Evolutionary conservation across 169 alveolate species (phyloP).

Genomic region (Plasmodium gaboni): DNA sequence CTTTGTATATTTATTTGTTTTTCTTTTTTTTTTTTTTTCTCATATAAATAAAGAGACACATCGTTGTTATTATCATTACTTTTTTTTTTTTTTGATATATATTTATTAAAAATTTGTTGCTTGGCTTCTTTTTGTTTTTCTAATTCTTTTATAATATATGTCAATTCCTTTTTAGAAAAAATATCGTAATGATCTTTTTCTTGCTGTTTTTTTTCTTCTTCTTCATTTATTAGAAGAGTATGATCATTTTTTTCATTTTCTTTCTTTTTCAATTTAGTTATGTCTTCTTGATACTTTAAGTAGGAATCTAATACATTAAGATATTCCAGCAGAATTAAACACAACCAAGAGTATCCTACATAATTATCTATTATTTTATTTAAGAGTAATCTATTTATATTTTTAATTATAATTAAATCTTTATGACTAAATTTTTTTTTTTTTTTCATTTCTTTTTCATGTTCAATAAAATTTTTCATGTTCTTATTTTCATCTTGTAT

Average conservation of each 20-base stretch:
- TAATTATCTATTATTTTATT: slow-evolving; percentile 85
- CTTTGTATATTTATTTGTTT: not conserved
- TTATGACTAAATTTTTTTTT: slow-evolving; percentile 20
- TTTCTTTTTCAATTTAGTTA: not conserved
- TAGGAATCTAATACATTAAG: slow-evolving; percentile 20
- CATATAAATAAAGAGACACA: not conserved
- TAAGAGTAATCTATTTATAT: slow-evolving; percentile 80
- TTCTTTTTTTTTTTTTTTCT: not conserved
- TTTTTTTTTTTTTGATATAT: too few relatives aligned
- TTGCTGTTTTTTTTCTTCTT: slow-evolving; percentile 12
- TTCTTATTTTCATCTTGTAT: slow-evolving; percentile 13
- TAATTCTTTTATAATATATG: slow-evolving; percentile 15
- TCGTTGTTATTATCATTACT: not conserved
- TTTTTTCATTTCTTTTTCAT: too few relatives aligned
- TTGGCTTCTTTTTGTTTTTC: not conserved
- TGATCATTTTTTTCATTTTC: not conserved
- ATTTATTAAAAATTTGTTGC: too few relatives aligned
- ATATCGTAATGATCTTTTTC: slow-evolving; percentile 1
- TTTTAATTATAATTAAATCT: slow-evolving; percentile 78
- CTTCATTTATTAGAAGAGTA: not conserved
- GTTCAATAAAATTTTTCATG: too few relatives aligned
- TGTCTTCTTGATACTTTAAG: not conserved
- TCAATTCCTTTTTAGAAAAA: not conserved
- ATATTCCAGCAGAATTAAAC: slow-evolving; percentile 77
- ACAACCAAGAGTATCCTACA: slow-evolving; percentile 87